phyloP scores from a whole-genome alignment of 257 asterid genomes.

The Ballota nigra region DNA sequence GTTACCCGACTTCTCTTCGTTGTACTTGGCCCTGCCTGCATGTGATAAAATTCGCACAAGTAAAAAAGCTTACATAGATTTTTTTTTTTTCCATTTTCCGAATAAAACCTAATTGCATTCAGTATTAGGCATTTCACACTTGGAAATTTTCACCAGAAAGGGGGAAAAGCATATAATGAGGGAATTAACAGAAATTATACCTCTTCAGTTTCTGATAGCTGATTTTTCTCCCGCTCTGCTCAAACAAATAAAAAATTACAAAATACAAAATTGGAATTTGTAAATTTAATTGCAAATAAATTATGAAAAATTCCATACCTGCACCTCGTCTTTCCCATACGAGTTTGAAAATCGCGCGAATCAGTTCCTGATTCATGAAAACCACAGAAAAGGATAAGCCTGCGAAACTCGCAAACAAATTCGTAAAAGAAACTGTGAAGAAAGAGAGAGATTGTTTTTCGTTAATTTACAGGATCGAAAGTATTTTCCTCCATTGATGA shows the following conservation, averaged over 20 bases:
- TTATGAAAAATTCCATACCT: conserved; percentile 34
- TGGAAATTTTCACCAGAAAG: background rate
- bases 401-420: background rate
- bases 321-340: conserved; percentile 81
- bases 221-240: conserved; percentile 78
- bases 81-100: background rate
- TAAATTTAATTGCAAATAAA: background rate
- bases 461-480: conserved; percentile 56
- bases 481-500: conserved; percentile 50
- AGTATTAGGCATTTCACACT: background rate
- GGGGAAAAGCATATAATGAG: background rate
- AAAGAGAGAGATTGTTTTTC: background rate
- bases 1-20: conserved; percentile 63
- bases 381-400: conserved; percentile 1
- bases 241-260: background rate
- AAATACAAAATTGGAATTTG: background rate
- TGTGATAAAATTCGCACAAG: background rate
- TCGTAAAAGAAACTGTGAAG: background rate
- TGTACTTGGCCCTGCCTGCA: conserved; percentile 64
- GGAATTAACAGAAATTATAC: conserved; percentile 26
- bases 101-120: background rate
- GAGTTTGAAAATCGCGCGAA: conserved; percentile 71
- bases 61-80: background rate
- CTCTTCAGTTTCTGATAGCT: conserved; percentile 55
- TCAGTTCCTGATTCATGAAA: conserved; percentile 56